phyloP scores from a whole-genome alignment of 768 basidiomycete species.

The Sistotremastrum niveocremeum region DNA sequence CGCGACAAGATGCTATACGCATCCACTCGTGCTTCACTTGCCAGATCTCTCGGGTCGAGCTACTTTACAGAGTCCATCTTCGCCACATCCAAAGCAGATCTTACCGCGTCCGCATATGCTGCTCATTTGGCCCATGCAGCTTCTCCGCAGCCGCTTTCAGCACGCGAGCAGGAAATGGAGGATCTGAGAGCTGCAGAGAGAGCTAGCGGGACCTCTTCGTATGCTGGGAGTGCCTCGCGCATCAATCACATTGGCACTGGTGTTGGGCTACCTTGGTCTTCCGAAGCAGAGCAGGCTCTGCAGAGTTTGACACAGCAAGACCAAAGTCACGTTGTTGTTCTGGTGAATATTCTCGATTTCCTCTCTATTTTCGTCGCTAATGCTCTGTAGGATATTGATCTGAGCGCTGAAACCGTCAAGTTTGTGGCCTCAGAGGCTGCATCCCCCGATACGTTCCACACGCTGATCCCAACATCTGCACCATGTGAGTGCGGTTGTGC shows the following conservation, averaged over 20 bases:
- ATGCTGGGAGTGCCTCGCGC: constrained; percentile 45
- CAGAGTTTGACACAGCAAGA: constrained; percentile 36
- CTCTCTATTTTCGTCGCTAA: neutral
- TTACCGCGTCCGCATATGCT: constrained; percentile 56
- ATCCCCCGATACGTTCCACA: constrained; percentile 28
- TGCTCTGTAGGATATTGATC: constrained; percentile 46
- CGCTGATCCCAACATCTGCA: constrained; percentile 38
- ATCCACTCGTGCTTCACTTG: constrained; percentile 54
- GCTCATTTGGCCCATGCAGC: constrained; percentile 56
- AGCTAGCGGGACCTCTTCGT: constrained; percentile 31
- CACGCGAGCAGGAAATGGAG: constrained; percentile 69
- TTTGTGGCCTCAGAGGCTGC: constrained; percentile 28
- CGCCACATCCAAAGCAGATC: constrained; percentile 57
- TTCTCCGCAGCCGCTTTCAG: constrained; percentile 73
- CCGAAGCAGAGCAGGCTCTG: constrained; percentile 53
- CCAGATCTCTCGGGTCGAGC: constrained; percentile 61
- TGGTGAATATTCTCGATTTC: constrained; percentile 34
- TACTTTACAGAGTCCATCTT: constrained; percentile 64
- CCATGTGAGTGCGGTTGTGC: constrained; percentile 29
- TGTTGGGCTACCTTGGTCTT: constrained; percentile 55
- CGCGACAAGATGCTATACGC: constrained; percentile 92
- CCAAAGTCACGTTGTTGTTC: constrained; percentile 40
- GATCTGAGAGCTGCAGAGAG: constrained; percentile 67
- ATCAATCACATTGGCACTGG: constrained; percentile 43
- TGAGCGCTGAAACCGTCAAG: constrained; percentile 42